Evolutionary conservation across 2,329 filamentous ascomycete species (phyloP).

Genomic region (Zopfia rhizophila): DNA sequence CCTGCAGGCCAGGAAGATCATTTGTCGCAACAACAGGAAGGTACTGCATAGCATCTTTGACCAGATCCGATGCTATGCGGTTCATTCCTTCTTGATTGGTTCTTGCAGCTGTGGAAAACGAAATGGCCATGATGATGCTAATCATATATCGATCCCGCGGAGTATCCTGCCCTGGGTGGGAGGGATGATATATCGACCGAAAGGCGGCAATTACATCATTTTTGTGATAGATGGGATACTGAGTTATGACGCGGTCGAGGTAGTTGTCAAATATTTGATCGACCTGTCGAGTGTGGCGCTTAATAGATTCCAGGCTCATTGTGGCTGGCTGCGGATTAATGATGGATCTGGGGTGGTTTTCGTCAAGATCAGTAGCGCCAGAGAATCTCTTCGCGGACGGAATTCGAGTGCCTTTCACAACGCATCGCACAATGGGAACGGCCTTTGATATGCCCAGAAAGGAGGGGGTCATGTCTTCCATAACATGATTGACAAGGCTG

Average conservation of each 20-base stretch:
- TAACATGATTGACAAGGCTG: constrained; percentile 44
- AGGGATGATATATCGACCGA: constrained; percentile 44
- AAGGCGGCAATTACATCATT: constrained; percentile 46
- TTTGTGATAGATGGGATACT: constrained; percentile 51
- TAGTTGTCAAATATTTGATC: constrained; percentile 48
- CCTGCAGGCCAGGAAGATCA: constrained; percentile 46
- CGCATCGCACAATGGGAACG: constrained; percentile 44
- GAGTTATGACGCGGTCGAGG: constrained; percentile 45
- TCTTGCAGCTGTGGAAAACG: constrained; percentile 45
- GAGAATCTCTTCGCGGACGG: constrained; percentile 48
- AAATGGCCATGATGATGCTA: constrained; percentile 51
- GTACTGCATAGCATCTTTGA: constrained; percentile 49
- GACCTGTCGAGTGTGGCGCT: constrained; percentile 39
- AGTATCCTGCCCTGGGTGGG: constrained; percentile 36
- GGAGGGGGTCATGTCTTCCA: constrained; percentile 47
- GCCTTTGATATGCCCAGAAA: constrained; percentile 49
- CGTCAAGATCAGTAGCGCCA: constrained; percentile 46
- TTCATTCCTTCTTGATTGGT: constrained; percentile 48
- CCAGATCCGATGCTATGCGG: constrained; percentile 42
- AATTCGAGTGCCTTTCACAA: constrained; percentile 47
- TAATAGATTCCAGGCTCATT: constrained; percentile 38
- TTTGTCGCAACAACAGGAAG: constrained; percentile 50
- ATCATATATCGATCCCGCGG: constrained; percentile 47
- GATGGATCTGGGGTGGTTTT: constrained; percentile 49
- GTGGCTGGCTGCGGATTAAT: constrained; percentile 46